Evolutionary conservation across 1,284 basidiomycete species (phyloP), one percentile per base, ranked within the genome.

Genomic region (Rhodofomes roseus): DNA sequence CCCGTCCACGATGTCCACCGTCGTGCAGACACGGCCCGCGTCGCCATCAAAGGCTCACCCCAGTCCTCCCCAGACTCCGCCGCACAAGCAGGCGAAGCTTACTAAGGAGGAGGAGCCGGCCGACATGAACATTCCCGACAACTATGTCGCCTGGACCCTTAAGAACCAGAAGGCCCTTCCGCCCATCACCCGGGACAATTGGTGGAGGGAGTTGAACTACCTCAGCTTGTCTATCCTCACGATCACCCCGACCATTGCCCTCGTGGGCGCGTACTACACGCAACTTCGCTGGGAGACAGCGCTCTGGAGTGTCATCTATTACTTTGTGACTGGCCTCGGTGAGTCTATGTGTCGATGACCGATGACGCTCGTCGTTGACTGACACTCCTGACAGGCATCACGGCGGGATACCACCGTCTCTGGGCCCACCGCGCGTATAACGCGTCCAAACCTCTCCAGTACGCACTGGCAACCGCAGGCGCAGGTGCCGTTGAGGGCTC

Each of bases 351-450:
- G 12, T 18, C 3, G 7, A 14, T 18, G 5, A 5, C 4, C 25
- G 25, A 20, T 23, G 4, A 34, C 6, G 34, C 34, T n/a, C n/a
- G n/a, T n/a, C n/a, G 31, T 22, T 11, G 7, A 23, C 55, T 46
- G 18, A 56, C 43, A n/a, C 57, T 39, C 25, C 36, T 41, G 27
- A 20, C 36, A 68, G 67, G 85, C 40, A 87, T 89, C 53, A 88
- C 85, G 0, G 85, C 87, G 14, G 95, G 95, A 14, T 97, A 96
- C 76, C 95, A 97, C 71, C 87, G 95, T 60, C 82, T 96, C 0
- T 96, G 94, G 93, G 90, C 95, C 3, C 95, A 97, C 72, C 86
- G 94, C 56, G 80, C 91, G 0, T 96, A 95, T 76, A 96, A 95
- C 70, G 95, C 94, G n/a, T 86, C 87, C 1, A 79, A 78, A 58